Evolutionary conservation across 2,329 filamentous ascomycete species (phyloP), one percentile per base, ranked within the genome.

Genomic region (Exophiala xenobiotica): DNA sequence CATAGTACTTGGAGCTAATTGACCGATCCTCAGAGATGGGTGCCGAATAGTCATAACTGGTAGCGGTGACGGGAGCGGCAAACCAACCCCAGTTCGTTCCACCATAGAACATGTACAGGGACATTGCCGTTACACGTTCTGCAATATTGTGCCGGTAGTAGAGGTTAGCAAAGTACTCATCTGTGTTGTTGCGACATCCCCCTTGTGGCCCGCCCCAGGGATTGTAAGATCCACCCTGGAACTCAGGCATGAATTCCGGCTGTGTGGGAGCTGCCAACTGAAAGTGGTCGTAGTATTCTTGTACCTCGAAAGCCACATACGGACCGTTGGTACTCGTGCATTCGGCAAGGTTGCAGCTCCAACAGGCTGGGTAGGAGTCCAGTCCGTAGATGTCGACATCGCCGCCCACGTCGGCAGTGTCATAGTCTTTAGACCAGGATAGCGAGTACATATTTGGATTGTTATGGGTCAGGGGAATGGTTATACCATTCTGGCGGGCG

Each of bases 51-150:
- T 33, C 29, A 33, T 33, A 33, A 11, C 29, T 33, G 29, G 29
- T 33, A 33, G 29, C 29, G 29, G 29, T 33, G 29, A 33, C 29
- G 16, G 29, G 29, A 33, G 29, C 29, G 3, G 29, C 29, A 33
- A 33, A 33, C 29, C 29, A 33, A 33, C 29, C 29, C 29, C 29
- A 33, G 29, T 14, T 33, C 29, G 29, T 33, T 8, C 29, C 29
- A 33, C 29, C 29, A 33, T 33, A 33, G 29, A 33, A 33, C 29
- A 33, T 33, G 29, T 33, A 33, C 29, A 33, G 29, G 29, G 29
- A 33, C 12, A 33, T 33, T 33, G 29, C 29, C 29, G 29, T 33
- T 33, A 33, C 29, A 12, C 29, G 29, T 33, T 33, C 29, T 3
- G 29, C 29, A 33, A 33, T 33, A 11, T 33, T 33, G 29, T 33